phyloP scores from a whole-genome alignment of 306 rosid species.

The Pueraria montana region DNA sequence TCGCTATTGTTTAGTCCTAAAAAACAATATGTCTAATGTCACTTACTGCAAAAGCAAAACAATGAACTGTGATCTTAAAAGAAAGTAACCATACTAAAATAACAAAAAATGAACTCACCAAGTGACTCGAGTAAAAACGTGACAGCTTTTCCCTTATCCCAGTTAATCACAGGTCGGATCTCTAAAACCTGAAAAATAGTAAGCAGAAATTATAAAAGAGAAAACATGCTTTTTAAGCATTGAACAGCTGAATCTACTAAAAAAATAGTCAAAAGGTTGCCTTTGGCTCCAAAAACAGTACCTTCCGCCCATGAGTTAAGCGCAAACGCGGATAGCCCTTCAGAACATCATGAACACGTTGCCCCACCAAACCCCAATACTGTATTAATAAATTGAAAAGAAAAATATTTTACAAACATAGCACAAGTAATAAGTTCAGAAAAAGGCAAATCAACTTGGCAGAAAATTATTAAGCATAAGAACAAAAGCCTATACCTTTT shows the following conservation, averaged over 20 bases:
- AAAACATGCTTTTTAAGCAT: neutral
- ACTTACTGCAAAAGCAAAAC: slow-evolving; percentile 41
- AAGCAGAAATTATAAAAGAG: neutral
- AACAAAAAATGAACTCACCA: slow-evolving; percentile 63
- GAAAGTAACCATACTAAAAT: neutral
- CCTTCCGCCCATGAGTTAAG: slow-evolving; percentile 96
- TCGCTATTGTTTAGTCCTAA: slow-evolving; percentile 76
- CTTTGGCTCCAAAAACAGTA: slow-evolving; percentile 42
- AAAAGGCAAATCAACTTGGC: neutral
- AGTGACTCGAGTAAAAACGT: slow-evolving; percentile 93
- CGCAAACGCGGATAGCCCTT: slow-evolving; percentile 75
- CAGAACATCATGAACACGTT: slow-evolving; percentile 69
- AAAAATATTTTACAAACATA: slow-evolving; percentile 19
- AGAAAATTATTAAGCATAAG: slow-evolving; percentile 19
- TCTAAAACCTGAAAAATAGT: slow-evolving; percentile 79
- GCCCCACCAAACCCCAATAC: slow-evolving; percentile 80
- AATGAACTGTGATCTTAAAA: slow-evolving; percentile 17
- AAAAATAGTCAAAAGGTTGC: slow-evolving; percentile 8
- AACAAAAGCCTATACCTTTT: slow-evolving; percentile 63
- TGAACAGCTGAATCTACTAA: neutral
- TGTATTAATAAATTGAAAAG: slow-evolving; percentile 44
- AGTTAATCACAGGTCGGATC: slow-evolving; percentile 88
- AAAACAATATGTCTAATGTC: slow-evolving; percentile 49
- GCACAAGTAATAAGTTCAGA: neutral
- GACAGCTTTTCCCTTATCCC: slow-evolving; percentile 99